These are phyloP conservation scores for Rhynchosporium agropyri DNA, from an alignment of 2,329 filamentous ascomycete species.

Conservation along the genomic window DNA sequence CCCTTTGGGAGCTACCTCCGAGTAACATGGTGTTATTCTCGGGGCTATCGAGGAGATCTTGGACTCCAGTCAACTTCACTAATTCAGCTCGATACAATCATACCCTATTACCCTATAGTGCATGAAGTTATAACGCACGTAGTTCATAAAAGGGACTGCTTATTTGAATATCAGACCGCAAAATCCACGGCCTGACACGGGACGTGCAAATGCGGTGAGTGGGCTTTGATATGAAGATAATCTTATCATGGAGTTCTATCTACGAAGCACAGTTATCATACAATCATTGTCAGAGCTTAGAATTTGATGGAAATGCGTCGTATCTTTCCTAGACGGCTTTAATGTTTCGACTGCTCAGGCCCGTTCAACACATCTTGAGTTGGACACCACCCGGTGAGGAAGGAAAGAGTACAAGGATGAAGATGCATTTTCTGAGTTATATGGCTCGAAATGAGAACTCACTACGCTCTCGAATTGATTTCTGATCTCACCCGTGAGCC, in stretches of 20 bases:
- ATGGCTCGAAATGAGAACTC: not conserved
- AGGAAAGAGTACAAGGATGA: slow-evolving; percentile 15
- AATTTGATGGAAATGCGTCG: slow-evolving; percentile 15
- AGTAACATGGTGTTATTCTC: slow-evolving; percentile 11
- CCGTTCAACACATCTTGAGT: not conserved
- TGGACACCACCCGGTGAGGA: slow-evolving; percentile 4
- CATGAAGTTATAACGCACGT: slow-evolving; percentile 23
- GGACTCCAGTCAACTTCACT: not conserved
- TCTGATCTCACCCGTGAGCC: not conserved
- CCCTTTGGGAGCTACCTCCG: slow-evolving; percentile 4
- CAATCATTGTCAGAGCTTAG: slow-evolving; percentile 18
- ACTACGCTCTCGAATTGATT: slow-evolving; percentile 2
- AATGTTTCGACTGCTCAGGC: not conserved
- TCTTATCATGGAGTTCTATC: not conserved
- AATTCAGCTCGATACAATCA: not conserved
- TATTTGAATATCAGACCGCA: slow-evolving; percentile 14
- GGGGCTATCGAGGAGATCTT: slow-evolving; percentile 18
- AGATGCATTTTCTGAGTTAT: slow-evolving; percentile 5
- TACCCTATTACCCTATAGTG: slow-evolving; percentile 15
- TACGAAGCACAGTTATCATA: slow-evolving; percentile 11
- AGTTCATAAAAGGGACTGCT: slow-evolving; percentile 5
- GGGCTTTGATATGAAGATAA: not conserved
- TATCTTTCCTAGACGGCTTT: slow-evolving; percentile 8
- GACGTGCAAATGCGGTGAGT: slow-evolving; percentile 13
- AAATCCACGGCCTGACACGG: not conserved